Conservation (phyloP, 208 protist genomes). For the Angomonas desouzai region DNA sequence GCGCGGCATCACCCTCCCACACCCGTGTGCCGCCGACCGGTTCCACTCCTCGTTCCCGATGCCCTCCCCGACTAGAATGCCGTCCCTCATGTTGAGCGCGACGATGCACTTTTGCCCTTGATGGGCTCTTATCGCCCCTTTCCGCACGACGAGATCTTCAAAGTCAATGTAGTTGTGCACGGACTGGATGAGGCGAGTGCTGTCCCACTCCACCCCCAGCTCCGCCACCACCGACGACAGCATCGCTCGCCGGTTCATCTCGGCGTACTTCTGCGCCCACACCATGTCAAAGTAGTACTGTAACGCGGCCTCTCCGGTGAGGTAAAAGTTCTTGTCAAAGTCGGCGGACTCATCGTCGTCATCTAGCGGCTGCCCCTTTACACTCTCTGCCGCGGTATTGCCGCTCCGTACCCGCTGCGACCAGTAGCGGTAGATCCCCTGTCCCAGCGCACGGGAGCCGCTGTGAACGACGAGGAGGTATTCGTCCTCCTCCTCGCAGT, state of each 20-base stretch:
- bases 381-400: neutral
- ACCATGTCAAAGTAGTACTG: slow-evolving; percentile 15
- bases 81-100: slow-evolving; percentile 11
- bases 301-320: neutral
- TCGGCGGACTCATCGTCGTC: slow-evolving; percentile 5
- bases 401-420: neutral
- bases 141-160: slow-evolving; percentile 6
- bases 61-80: slow-evolving; percentile 1
- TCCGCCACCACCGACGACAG: slow-evolving; percentile 1
- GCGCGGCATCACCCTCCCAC: neutral
- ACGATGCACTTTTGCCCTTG: slow-evolving; percentile 3
- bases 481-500: slow-evolving; percentile 2
- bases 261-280: slow-evolving; percentile 12
- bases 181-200: neutral
- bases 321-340: slow-evolving; percentile 1
- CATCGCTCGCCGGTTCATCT: slow-evolving; percentile 9
- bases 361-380: neutral
- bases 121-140: slow-evolving; percentile 4
- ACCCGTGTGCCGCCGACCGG: slow-evolving; percentile 9
- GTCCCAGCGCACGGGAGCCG: slow-evolving; percentile 10
- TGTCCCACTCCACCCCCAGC: neutral
- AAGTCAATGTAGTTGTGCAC: slow-evolving; percentile 17
- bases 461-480: slow-evolving; percentile 11
- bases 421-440: slow-evolving; percentile 12
- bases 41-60: slow-evolving; percentile 9